A percentile compares a stretch with the other conserved stretches of the same genome.
These are phyloP conservation scores for Achlya hypogyna DNA, from an alignment of 352 stramenopile species.

Conservation along the genomic window DNA sequence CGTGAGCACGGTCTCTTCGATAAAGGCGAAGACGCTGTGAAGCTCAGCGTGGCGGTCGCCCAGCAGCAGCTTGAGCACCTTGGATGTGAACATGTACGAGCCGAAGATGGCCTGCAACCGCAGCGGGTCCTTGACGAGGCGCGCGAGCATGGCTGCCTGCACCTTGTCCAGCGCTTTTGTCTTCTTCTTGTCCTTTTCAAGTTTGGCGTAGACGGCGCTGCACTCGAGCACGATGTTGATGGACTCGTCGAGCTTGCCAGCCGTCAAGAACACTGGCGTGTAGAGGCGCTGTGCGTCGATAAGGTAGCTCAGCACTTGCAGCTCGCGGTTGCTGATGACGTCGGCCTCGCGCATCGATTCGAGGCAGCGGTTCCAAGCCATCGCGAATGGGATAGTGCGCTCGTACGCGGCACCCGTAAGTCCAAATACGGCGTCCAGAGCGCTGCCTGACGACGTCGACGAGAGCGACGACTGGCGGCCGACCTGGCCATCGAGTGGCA, in stretches of 20 bases:
- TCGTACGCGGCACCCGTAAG: not conserved
- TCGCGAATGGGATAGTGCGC: conserved; percentile 12
- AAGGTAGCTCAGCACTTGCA: conserved; percentile 10
- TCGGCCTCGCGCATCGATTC: conserved; percentile 9
- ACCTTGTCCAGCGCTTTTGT: conserved; percentile 1
- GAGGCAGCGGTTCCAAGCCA: conserved; percentile 17
- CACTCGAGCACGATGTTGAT: conserved; percentile 17
- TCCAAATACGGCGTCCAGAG: not conserved
- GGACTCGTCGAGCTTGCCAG: conserved; percentile 17
- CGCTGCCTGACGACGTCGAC: not conserved
- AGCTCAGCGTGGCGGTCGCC: conserved; percentile 5
- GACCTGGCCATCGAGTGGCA: not conserved
- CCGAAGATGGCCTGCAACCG: conserved; percentile 5
- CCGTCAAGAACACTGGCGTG: conserved; percentile 11
- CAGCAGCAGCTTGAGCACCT: conserved; percentile 2
- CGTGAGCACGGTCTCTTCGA: conserved; percentile 12
- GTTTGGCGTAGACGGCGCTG: not conserved
- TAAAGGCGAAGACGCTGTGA: conserved; percentile 1
- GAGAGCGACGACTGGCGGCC: not conserved
- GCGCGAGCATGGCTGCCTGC: not conserved
- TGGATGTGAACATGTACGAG: conserved; percentile 17
- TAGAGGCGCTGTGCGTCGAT: conserved; percentile 15
- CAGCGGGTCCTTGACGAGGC: conserved; percentile 10
- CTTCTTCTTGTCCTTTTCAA: conserved; percentile 20
- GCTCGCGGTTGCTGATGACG: conserved; percentile 17